Base-by-base conservation (phyloP, 2,329 filamentous ascomycete genomes). In the Cytospora mali region DNA sequence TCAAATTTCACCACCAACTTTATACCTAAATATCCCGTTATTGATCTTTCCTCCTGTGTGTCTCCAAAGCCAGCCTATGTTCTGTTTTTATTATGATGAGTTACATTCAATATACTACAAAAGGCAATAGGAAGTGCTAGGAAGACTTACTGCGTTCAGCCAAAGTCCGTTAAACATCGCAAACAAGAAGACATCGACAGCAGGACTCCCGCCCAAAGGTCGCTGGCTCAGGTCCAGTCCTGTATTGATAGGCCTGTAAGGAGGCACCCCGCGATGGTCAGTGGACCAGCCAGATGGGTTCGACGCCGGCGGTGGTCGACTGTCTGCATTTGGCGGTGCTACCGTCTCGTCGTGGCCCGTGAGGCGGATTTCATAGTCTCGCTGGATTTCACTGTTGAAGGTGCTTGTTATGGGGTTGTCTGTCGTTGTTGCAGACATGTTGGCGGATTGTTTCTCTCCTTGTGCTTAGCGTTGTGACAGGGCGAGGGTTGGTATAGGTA, bases 301-400 rank as follows among this genome's bases (percentile, higher is more conserved):
- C 23, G 67, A 65, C 27, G 61, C 62, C 13, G 56, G 55, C 42
- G 66, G 67, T 33, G 67, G 59, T 14, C 48, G 55, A 65, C 66
- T 67, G 63, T 70, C 68, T 21, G 60, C 56, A 27, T 69, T 61
- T 25, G 67, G 67, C 28, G 48, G 58, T 52, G 54, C 60, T 31
- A 58, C 59, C 28, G 68, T 53, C 35, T 62, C 61, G 27, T 60
- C 46, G 28, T 62, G 62, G 39, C 61, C 60, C n/a, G 65, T 68
- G 51, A 71, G 64, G 6, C 64, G 68, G 58, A 74, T 68, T 21
- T 71, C 69, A 63, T 74, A 74, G 65, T 74, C 71, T 25, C 66
- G 64, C 13, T 73, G 67, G 46, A 67, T 49, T 14, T 66, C 65
- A 39, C 68, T 58, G 27, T 61, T 49, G n/a, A 68, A 48, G 14